Percentiles rank a stretch among this genome's conserved stretches.
These are phyloP conservation scores for Mycena leptocephala DNA, from an alignment of 768 basidiomycete genomes.

Conservation along the genomic window DNA sequence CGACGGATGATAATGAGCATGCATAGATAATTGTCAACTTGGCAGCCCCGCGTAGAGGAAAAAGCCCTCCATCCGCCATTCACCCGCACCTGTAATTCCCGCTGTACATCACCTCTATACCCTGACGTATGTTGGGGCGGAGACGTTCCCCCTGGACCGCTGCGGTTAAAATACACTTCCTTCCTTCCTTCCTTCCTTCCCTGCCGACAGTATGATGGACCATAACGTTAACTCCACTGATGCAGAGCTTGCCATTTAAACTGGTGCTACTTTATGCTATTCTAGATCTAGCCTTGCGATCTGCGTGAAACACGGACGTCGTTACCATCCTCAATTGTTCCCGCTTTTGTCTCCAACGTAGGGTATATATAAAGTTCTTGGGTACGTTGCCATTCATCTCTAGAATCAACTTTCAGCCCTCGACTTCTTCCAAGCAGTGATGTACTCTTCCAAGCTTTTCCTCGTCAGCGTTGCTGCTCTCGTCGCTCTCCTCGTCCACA, in stretches of 20 bases:
- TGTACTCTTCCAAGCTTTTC: conserved; percentile 5
- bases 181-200: too few species aligned
- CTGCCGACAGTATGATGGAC: conserved; percentile 8
- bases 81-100: not conserved
- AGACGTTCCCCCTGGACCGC: not conserved
- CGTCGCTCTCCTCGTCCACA: conserved; percentile 7
- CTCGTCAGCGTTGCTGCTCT: conserved; percentile 1
- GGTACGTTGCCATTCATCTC: not conserved
- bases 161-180: too few species aligned
- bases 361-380: conserved; percentile 7
- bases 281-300: not conserved
- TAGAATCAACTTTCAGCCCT: conserved; percentile 12
- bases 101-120: not conserved
- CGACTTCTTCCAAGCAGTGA: conserved; percentile 7
- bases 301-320: conserved; percentile 13
- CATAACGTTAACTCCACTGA: conserved; percentile 7
- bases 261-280: conserved; percentile 4
- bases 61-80: conserved; percentile 12
- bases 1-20: conserved; percentile 8
- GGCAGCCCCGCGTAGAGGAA: conserved; percentile 11
- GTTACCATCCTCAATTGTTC: conserved; percentile 1
- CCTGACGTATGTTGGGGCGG: not conserved
- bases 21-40: conserved; percentile 6
- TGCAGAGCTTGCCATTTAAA: not conserved
- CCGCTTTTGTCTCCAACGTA: conserved; percentile 4